These are phyloP conservation scores for Kuraishia hungarica DNA, from an alignment of 805 yeast genomes.

Conservation along the genomic window DNA sequence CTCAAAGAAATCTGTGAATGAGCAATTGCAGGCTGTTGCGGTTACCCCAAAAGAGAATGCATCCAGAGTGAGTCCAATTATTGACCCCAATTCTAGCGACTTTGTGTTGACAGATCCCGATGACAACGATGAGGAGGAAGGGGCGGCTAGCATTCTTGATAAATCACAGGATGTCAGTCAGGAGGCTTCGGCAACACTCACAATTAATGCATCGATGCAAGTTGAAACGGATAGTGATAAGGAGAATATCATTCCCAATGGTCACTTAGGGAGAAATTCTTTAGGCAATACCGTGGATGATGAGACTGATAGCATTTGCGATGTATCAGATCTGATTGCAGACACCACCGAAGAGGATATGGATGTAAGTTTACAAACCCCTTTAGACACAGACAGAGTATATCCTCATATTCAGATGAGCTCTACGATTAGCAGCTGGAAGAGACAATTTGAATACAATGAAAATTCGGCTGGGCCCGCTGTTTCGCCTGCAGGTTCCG, in stretches of 20 bases:
- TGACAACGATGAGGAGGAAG: background rate
- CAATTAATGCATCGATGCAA: background rate
- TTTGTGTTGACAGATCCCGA: slow-evolving; percentile 12
- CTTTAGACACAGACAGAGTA: background rate
- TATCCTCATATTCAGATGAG: background rate
- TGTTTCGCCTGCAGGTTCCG: background rate
- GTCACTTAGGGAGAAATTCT: background rate
- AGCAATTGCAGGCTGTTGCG: slow-evolving; percentile 10
- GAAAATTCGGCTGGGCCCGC: background rate
- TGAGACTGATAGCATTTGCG: background rate
- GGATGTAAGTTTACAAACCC: background rate
- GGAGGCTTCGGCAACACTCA: background rate
- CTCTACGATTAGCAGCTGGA: background rate
- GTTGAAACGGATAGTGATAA: background rate
- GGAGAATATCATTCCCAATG: background rate
- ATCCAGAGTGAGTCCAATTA: slow-evolving; percentile 1
- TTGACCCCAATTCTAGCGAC: slow-evolving; percentile 17
- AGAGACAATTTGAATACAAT: background rate
- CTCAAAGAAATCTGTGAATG: slow-evolving; percentile 4
- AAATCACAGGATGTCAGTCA: background rate
- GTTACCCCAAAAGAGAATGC: background rate
- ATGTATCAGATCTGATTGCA: background rate
- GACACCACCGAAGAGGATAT: background rate
- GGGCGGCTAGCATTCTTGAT: background rate
- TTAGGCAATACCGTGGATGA: slow-evolving; percentile 10